Conservation (phyloP, 495 filamentous ascomycete species). For the Xylaria scruposa region DNA sequence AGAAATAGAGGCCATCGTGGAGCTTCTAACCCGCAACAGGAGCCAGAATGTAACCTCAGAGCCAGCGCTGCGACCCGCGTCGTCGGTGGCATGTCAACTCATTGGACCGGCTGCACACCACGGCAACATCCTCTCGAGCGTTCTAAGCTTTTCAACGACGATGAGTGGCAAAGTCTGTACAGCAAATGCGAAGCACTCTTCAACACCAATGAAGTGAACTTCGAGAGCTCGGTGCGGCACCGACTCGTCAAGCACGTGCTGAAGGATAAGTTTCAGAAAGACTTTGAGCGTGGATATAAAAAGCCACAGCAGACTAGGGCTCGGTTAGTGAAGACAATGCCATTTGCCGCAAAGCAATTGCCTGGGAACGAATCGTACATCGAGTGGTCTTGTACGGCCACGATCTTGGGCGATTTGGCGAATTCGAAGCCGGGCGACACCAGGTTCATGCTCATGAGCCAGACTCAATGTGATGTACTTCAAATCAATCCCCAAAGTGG, state of each 20-base stretch:
- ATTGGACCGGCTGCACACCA: conserved; percentile 4
- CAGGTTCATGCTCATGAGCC: background rate
- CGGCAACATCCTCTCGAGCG: background rate
- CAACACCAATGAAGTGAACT: background rate
- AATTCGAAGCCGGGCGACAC: background rate
- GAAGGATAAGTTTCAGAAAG: background rate
- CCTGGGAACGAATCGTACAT: background rate
- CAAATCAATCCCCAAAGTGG: background rate
- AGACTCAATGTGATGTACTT: background rate
- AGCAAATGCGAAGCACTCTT: background rate
- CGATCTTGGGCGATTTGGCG: background rate
- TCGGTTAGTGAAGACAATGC: background rate
- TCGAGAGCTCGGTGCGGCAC: background rate
- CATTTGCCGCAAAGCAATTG: background rate
- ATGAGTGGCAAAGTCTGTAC: background rate
- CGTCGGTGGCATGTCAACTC: conserved; percentile 4
- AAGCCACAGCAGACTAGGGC: background rate
- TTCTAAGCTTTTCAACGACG: background rate
- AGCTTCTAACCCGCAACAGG: background rate
- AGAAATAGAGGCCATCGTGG: background rate
- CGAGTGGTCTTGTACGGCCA: background rate
- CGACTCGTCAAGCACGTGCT: background rate
- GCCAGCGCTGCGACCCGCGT: background rate
- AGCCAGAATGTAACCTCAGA: background rate
- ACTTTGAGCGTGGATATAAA: background rate